A percentile compares a stretch with the other conserved stretches of the same genome.
phyloP scores from a whole-genome alignment of 495 filamentous ascomycete genomes.

The Neurospora sp. region DNA sequence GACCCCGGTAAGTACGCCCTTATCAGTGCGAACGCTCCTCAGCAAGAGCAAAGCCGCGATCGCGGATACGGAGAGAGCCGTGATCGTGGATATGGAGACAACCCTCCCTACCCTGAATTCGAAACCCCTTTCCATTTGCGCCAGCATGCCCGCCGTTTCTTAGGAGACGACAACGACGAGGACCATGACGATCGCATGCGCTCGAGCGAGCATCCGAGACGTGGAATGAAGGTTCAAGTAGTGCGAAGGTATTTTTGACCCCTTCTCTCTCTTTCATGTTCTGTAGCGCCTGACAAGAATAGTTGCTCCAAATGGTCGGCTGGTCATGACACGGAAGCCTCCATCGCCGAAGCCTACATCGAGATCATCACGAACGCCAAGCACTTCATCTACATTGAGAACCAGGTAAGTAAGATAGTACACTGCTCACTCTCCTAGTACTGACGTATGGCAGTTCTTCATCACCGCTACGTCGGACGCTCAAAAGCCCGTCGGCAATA shows the following conservation, averaged over 20 bases:
- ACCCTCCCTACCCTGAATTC: not conserved
- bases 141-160: constrained; percentile 13
- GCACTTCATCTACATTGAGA: constrained; percentile 92
- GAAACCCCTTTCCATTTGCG: not conserved
- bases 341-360: constrained; percentile 81
- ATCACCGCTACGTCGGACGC: constrained; percentile 75
- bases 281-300: not conserved
- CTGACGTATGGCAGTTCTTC: constrained; percentile 52
- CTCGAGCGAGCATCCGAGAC: not conserved
- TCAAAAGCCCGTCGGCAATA: constrained; percentile 75
- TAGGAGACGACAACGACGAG: constrained; percentile 19
- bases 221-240: constrained; percentile 29
- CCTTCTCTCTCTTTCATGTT: not conserved
- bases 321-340: constrained; percentile 64
- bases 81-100: not conserved
- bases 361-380: constrained; percentile 68
- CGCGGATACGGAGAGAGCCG: not conserved
- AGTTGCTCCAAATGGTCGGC: constrained; percentile 66
- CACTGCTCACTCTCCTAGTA: not conserved
- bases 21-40: not conserved
- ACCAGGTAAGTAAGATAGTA: constrained; percentile 43
- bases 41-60: not conserved
- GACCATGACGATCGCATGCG: constrained; percentile 1
- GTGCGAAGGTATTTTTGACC: constrained; percentile 28
- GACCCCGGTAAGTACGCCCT: constrained; percentile 49